A percentile compares a stretch with the other conserved stretches of the same genome.
Evolutionary conservation across 2,329 filamentous ascomycete genomes (phyloP).

Genomic region (Colletotrichum lentis): DNA sequence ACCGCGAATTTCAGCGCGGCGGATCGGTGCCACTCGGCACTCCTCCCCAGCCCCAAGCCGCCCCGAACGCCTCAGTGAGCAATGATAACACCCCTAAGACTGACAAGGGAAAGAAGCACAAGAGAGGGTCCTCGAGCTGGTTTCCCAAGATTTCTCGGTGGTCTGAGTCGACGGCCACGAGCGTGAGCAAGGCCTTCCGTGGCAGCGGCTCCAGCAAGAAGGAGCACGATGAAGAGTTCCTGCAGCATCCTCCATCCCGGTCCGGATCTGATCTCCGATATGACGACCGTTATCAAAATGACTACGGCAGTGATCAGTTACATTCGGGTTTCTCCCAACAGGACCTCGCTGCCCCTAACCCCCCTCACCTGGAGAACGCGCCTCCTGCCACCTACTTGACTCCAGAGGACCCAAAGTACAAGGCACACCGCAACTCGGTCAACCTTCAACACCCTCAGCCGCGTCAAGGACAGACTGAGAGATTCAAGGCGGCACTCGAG

Average conservation of each 20-base stretch:
- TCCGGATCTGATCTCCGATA: slow-evolving; percentile 80
- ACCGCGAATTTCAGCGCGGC: slow-evolving; percentile 56
- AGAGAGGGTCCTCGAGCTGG: slow-evolving; percentile 78
- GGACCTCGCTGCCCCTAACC: slow-evolving; percentile 49
- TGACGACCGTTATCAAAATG: slow-evolving; percentile 64
- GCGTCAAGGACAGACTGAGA: slow-evolving; percentile 74
- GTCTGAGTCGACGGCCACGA: slow-evolving; percentile 95
- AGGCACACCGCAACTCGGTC: slow-evolving; percentile 80
- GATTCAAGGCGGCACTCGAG: slow-evolving; percentile 78
- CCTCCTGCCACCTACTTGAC: slow-evolving; percentile 64
- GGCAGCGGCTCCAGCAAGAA: slow-evolving; percentile 67
- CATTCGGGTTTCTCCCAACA: slow-evolving; percentile 65
- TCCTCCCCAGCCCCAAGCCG: slow-evolving; percentile 62
- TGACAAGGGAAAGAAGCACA: slow-evolving; percentile 86
- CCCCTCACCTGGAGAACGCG: slow-evolving; percentile 37
- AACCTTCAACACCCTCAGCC: slow-evolving; percentile 84
- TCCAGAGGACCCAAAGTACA: slow-evolving; percentile 78
- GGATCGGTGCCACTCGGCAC: slow-evolving; percentile 64
- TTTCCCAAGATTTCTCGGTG: slow-evolving; percentile 95
- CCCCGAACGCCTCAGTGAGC: slow-evolving; percentile 62
- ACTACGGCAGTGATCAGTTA: slow-evolving; percentile 69
- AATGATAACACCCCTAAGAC: slow-evolving; percentile 81
- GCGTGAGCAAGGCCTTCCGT: slow-evolving; percentile 79
- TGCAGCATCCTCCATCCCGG: slow-evolving; percentile 69
- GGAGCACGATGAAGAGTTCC: slow-evolving; percentile 68